Conservation (phyloP, 73 alveolate genomes). For the Paramecium octaurelia region DNA sequence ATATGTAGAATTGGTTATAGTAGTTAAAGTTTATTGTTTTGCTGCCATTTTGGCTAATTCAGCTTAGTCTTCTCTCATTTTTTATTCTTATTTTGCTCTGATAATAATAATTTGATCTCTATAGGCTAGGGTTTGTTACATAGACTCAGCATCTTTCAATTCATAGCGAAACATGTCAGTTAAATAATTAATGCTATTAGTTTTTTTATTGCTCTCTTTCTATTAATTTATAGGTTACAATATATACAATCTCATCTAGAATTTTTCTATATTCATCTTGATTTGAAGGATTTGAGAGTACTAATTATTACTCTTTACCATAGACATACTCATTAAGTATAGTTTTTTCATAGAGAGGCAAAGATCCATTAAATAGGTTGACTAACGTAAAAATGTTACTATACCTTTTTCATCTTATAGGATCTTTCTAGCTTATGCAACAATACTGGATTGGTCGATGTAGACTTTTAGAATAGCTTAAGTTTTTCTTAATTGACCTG, state of each 20-base stretch:
- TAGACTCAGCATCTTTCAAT: conserved; percentile 31
- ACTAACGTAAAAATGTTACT: not conserved
- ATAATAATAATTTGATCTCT: not conserved
- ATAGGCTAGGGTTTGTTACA: not conserved
- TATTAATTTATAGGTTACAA: not conserved
- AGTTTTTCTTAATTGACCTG: conserved; percentile 18
- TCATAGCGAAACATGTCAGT: conserved; percentile 15
- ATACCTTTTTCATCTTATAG: not conserved
- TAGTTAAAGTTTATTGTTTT: conserved; percentile 17
- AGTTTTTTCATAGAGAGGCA: not conserved
- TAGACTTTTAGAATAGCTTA: not conserved
- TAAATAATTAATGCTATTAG: not conserved
- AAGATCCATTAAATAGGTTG: not conserved
- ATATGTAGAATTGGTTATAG: conserved; percentile 14
- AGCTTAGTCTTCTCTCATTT: conserved; percentile 17
- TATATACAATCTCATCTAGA: not conserved
- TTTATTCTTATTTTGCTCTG: conserved; percentile 13
- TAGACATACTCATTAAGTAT: not conserved
- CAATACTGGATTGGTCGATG: not conserved
- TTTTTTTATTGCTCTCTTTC: not conserved
- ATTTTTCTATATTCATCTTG: not conserved
- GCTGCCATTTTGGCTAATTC: conserved; percentile 37
- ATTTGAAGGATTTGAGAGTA: not conserved
- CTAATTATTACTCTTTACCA: not conserved
- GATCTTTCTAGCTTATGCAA: not conserved